phyloP scores from a whole-genome alignment of 768 basidiomycete genomes.

The Lenzites betulinus region DNA sequence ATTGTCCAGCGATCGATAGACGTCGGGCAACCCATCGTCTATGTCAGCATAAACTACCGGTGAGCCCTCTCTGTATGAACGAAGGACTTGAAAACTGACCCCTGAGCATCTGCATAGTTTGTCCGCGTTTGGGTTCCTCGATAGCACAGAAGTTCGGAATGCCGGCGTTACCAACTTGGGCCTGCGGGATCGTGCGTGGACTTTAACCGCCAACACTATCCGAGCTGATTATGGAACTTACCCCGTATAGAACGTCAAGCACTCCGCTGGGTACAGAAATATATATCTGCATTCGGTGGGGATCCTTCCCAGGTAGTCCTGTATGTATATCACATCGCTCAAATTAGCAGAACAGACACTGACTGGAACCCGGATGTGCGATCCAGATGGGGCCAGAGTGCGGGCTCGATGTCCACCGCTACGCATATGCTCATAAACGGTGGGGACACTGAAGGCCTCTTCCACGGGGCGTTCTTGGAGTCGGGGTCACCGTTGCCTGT shows the following conservation, averaged over 20 bases:
- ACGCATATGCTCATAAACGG: slow-evolving; percentile 29
- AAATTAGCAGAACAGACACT: slow-evolving; percentile 33
- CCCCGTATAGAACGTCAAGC: slow-evolving; percentile 37
- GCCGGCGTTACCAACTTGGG: slow-evolving; percentile 48
- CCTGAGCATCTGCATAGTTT: neutral
- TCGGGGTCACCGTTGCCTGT: slow-evolving; percentile 13
- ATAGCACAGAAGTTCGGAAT: slow-evolving; percentile 39
- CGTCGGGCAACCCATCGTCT: slow-evolving; percentile 48
- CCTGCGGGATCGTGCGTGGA: slow-evolving; percentile 45
- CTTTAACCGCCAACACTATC: no score
- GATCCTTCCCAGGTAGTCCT: slow-evolving; percentile 40
- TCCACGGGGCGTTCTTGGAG: slow-evolving; percentile 41
- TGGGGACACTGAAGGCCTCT: slow-evolving; percentile 25
- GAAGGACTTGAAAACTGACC: slow-evolving; percentile 35
- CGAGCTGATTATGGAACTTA: neutral
- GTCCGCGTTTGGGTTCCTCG: slow-evolving; percentile 41
- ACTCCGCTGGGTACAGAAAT: slow-evolving; percentile 44
- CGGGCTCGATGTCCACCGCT: slow-evolving; percentile 40
- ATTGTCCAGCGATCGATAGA: slow-evolving; percentile 49
- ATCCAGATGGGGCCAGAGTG: slow-evolving; percentile 38
- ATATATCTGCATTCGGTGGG: slow-evolving; percentile 41
- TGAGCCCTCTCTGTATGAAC: slow-evolving; percentile 42
- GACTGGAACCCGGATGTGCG: neutral
- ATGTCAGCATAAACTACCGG: slow-evolving; percentile 55
- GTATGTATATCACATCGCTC: neutral